Percentiles rank a stretch among this genome's conserved stretches.
phyloP scores from a whole-genome alignment of 352 stramenopile genomes.

The Phytophthora meadii region DNA sequence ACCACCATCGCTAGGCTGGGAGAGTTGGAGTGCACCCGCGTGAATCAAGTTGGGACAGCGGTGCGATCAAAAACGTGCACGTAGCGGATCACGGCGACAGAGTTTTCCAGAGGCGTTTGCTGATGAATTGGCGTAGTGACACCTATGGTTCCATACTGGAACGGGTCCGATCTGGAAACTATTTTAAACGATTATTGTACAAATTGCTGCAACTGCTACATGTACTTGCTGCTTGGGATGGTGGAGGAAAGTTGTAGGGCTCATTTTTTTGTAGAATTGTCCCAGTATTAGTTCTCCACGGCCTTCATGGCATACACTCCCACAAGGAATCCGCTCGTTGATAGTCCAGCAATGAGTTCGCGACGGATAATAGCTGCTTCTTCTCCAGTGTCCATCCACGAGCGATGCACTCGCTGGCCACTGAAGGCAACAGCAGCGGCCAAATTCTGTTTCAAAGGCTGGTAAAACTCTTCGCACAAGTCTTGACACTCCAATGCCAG shows the following conservation, averaged over 20 bases:
- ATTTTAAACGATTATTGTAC: not conserved
- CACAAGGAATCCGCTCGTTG: constrained; percentile 40
- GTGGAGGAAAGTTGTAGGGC: too few species aligned
- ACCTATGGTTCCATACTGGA: not conserved
- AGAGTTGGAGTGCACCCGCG: constrained; percentile 26
- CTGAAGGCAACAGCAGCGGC: constrained; percentile 18
- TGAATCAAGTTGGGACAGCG: constrained; percentile 37
- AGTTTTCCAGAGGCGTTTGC: not conserved
- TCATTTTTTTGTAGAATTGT: too few species aligned
- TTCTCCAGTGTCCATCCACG: constrained; percentile 55
- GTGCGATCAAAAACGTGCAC: constrained; percentile 27
- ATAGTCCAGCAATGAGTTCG: constrained; percentile 50
- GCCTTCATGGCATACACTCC: constrained; percentile 50
- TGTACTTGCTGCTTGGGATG: too few species aligned
- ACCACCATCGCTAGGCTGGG: constrained; percentile 8
- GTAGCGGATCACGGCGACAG: not conserved
- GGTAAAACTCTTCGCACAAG: constrained; percentile 45
- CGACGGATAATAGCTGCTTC: constrained; percentile 35
- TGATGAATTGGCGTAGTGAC: not conserved
- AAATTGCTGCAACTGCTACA: constrained; percentile 5
- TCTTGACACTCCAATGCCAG: constrained; percentile 46
- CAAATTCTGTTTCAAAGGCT: constrained; percentile 45
- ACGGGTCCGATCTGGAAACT: not conserved
- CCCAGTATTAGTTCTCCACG: constrained; percentile 20
- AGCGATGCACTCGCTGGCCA: constrained; percentile 46